Evolutionary conservation across 306 rosid genomes (phyloP), one percentile per base, ranked within the genome.

Genomic region (Castanea mollissima): DNA sequence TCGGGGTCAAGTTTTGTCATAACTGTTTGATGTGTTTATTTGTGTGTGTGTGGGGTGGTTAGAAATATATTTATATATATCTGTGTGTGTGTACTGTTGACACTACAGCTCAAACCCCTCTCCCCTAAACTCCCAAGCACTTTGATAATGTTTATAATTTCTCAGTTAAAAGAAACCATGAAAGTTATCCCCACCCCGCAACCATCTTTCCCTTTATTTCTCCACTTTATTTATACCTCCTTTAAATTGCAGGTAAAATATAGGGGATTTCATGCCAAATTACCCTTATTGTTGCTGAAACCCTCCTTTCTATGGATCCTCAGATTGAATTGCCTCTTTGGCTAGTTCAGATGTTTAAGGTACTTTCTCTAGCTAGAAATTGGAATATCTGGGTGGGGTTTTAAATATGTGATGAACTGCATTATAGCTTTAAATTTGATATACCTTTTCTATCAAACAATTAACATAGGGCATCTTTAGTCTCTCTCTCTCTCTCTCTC

Each of bases 321-420:
- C 92, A 88, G 79, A 90, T 95, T 31, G 98, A 92, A 80, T 79
- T 95, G 91, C 99, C 98, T 74, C 91, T 90, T 73, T 95, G 99
- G 99, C 88, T 95, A 46, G 92, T 95, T 83, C 93, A 87, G 20
- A 81, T 93, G 83, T 95, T 95, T 83, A 95, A 91, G 99, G 99
- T 94, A 88, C 86, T 85, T 79, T 67, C 69, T 80, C 78, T 72
- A 55, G 69, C 18, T 27, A 41, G 77, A 75, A 78, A 68, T 54
- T 60, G 76, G 55, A 69, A 62, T 64, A 49, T 3, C 20, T 35
- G 19, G 38, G 23, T n/a, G 52, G 57, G 11, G 38, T 31, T 79
- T 8, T 29, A 31, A 32, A 32, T 77, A 76, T 71, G 58, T 59
- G 72, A 51, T 34, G 76, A 60, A 21, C 62, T 56, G 16, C 67